Base-by-base conservation (phyloP, 305 asterid genomes). In the Fraxinus nigra region DNA sequence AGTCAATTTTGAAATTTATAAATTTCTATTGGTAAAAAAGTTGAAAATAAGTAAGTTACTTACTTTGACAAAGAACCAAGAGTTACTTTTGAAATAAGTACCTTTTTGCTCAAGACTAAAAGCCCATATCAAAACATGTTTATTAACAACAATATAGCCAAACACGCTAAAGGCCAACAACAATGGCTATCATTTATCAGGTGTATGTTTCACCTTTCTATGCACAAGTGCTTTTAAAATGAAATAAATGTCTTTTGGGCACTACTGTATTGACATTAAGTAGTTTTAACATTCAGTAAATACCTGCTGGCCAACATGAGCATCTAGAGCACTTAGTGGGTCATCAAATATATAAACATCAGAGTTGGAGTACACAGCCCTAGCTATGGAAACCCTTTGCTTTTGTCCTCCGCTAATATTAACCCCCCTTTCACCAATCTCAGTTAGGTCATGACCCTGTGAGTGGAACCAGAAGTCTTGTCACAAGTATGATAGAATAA, bases 381-480 rank as follows among this genome's bases (percentile, higher is more conserved):
- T 89, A 34, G 99, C 99, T 97, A 96, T 92, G 63, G 99, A 94
- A 86, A 96, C 97, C 88, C 99, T 92, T 84, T 96, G 99, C 90
- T 96, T 96, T 90, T 96, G 99, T 54, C 99, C 99, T 81, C 98
- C 99, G 83, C 99, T 96, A 80, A 96, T 93, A 82, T 96, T 96
- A 56, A 94, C 98, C 74, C 99, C 99, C 87, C 99, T 91, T 90
- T 96, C 98, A 81, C 99, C 99, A 86, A 96, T 96, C 89, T 96
- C 99, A 43, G 99, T 96, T 82, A 92, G 92, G 90, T 96, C 99
- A 85, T 91, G 97, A 65, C 98, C 99, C 99, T 96, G 86, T 28
- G 80, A 83, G 81, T 63, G 43, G 40, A 84, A 84, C 26, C 84
- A 72, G 56, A 65, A 77, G 46, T 70, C 30, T 7, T 72, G 79